Evolutionary conservation across 495 filamentous ascomycete genomes (phyloP).

Genomic region (Hypoxylon fragiforme): DNA sequence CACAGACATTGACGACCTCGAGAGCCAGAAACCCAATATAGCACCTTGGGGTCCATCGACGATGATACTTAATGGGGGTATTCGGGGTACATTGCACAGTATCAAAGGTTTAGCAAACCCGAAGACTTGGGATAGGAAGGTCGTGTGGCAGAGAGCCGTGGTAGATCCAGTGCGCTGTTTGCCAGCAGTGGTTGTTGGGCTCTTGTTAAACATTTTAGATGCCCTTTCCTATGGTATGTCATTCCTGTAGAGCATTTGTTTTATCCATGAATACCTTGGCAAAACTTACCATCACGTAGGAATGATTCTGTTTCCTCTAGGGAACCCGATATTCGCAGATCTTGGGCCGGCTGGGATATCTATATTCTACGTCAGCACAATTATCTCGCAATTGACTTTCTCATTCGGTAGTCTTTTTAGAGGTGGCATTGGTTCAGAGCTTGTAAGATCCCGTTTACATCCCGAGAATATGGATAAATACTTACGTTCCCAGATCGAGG

Average conservation of each 20-base stretch:
- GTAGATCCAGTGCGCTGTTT: conserved; percentile 69
- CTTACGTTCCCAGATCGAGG: conserved; percentile 69
- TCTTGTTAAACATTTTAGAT: conserved; percentile 90
- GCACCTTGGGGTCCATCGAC: not conserved
- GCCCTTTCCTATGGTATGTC: conserved; percentile 86
- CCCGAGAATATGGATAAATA: not conserved
- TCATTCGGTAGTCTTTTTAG: conserved; percentile 87
- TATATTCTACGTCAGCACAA: conserved; percentile 98
- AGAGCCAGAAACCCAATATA: conserved; percentile 43
- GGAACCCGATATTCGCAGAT: conserved; percentile 76
- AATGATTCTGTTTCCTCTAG: conserved; percentile 94
- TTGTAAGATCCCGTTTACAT: conserved; percentile 56
- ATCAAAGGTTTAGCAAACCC: conserved; percentile 51
- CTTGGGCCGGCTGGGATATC: conserved; percentile 93
- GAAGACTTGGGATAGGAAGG: conserved; percentile 70
- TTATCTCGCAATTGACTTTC: conserved; percentile 91
- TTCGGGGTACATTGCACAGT: conserved; percentile 17
- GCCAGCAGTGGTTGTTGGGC: conserved; percentile 84
- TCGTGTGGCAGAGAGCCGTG: conserved; percentile 65
- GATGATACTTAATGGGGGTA: conserved; percentile 10
- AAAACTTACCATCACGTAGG: conserved; percentile 50
- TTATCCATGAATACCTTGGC: not conserved
- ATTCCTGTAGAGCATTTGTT: not conserved
- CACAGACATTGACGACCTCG: conserved; percentile 41
- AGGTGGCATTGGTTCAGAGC: conserved; percentile 93